A percentile compares a stretch with the other conserved stretches of the same genome.
These are phyloP conservation scores for Xylaria hypoxylon DNA, from an alignment of 2,329 filamentous ascomycete genomes.

Conservation along the genomic window DNA sequence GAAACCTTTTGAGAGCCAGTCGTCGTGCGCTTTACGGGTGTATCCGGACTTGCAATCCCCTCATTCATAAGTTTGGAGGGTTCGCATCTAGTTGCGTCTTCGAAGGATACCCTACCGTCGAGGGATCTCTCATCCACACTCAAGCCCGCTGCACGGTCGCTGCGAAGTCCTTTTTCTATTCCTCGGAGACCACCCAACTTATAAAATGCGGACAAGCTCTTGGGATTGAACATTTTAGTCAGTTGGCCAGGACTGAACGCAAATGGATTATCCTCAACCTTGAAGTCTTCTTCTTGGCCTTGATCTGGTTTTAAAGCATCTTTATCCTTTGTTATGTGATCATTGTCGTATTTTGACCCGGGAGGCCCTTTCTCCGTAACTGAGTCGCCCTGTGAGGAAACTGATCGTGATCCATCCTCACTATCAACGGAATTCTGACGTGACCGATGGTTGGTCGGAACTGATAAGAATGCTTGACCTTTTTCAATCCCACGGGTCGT, in stretches of 20 bases:
- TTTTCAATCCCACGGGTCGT: constrained; percentile 60
- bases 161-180: constrained; percentile 81
- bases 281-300: constrained; percentile 80
- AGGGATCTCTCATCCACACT: constrained; percentile 79
- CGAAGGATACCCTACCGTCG: constrained; percentile 75
- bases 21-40: constrained; percentile 38
- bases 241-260: constrained; percentile 87
- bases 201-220: constrained; percentile 84
- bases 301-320: constrained; percentile 80
- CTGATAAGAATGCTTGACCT: constrained; percentile 69
- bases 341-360: constrained; percentile 56
- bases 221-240: constrained; percentile 89
- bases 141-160: constrained; percentile 77
- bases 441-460: constrained; percentile 71
- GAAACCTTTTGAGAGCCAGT: constrained; percentile 37
- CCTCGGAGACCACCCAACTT: constrained; percentile 82
- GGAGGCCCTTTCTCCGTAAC: constrained; percentile 59
- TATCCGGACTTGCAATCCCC: constrained; percentile 44
- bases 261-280: constrained; percentile 83
- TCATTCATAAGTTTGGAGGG: constrained; percentile 52
- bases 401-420: constrained; percentile 68
- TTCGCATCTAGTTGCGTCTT: constrained; percentile 68
- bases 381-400: constrained; percentile 67
- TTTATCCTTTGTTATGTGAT: constrained; percentile 71
- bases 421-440: constrained; percentile 78